Percentiles rank a stretch among this genome's conserved stretches.
Evolutionary conservation across 2,329 filamentous ascomycete species (phyloP).

Genomic region (Fusarium sp.): DNA sequence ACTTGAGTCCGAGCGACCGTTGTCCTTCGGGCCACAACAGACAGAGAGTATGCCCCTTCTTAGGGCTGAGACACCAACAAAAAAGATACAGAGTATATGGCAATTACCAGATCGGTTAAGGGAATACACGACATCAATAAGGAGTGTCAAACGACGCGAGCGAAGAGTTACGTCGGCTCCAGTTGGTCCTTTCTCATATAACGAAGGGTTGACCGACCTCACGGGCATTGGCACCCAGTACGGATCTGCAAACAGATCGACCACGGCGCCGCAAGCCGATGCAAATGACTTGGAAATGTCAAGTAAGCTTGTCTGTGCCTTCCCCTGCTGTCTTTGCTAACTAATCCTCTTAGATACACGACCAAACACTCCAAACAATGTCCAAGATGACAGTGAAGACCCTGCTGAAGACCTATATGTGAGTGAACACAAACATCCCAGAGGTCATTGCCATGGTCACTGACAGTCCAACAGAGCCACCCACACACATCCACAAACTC

Average conservation of each 20-base stretch:
- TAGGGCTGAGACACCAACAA: neutral
- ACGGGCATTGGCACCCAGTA: slow-evolving; percentile 22
- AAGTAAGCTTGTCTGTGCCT: neutral
- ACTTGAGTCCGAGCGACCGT: neutral
- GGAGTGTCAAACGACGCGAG: neutral
- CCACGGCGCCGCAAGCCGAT: neutral
- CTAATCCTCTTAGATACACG: neutral
- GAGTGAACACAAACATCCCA: neutral
- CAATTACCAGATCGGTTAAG: neutral
- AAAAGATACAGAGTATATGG: neutral
- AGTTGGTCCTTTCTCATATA: neutral
- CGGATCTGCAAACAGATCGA: neutral
- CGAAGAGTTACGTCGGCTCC: neutral
- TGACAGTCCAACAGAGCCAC: slow-evolving; percentile 2
- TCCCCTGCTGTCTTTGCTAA: neutral
- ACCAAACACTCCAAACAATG: neutral
- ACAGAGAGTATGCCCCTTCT: neutral
- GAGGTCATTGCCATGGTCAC: neutral
- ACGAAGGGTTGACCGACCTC: slow-evolving; percentile 1
- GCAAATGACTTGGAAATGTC: neutral
- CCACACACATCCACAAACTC: neutral
- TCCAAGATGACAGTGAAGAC: neutral
- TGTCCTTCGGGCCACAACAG: neutral
- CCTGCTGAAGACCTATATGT: neutral
- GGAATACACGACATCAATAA: neutral